Percentiles rank a stretch among this genome's conserved stretches.
These are phyloP conservation scores for Xerocomellus chrysenteron DNA, from an alignment of 768 basidiomycete genomes.

Conservation along the genomic window DNA sequence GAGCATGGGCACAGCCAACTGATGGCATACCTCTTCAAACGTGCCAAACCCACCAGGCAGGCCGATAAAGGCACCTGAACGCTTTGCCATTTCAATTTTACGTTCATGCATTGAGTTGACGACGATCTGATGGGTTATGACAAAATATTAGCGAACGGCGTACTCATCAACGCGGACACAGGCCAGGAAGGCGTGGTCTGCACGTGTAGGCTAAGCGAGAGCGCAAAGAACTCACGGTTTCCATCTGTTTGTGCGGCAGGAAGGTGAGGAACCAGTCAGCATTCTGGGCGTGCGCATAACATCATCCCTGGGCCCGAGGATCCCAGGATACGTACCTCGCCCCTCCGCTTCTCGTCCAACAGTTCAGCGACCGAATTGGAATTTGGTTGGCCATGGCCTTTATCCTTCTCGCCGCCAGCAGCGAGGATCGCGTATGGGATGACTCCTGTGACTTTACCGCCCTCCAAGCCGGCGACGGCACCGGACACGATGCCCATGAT, in stretches of 20 bases:
- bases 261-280: conserved; percentile 12
- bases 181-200: neutral
- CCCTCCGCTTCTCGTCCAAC: conserved; percentile 33
- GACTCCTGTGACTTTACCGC: conserved; percentile 76
- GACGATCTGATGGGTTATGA: conserved; percentile 47
- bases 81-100: conserved; percentile 87
- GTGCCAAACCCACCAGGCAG: conserved; percentile 95
- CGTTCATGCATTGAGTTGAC: conserved; percentile 87
- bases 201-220: conserved; percentile 1
- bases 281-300: neutral
- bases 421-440: conserved; percentile 74
- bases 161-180: neutral
- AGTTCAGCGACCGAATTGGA: conserved; percentile 20
- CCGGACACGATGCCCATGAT: conserved; percentile 84
- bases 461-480: conserved; percentile 53
- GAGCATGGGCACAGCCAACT: neutral
- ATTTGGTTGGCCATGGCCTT: conserved; percentile 31
- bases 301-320: neutral
- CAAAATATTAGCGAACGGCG: conserved; percentile 6
- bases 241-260: conserved; percentile 17
- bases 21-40: conserved; percentile 73
- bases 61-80: conserved; percentile 78
- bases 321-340: conserved; percentile 31
- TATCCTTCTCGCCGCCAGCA: conserved; percentile 61
- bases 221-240: conserved; percentile 28